Base-by-base conservation (phyloP, 371 early-diverging fungal species). In the Catenaria anguillulae region DNA sequence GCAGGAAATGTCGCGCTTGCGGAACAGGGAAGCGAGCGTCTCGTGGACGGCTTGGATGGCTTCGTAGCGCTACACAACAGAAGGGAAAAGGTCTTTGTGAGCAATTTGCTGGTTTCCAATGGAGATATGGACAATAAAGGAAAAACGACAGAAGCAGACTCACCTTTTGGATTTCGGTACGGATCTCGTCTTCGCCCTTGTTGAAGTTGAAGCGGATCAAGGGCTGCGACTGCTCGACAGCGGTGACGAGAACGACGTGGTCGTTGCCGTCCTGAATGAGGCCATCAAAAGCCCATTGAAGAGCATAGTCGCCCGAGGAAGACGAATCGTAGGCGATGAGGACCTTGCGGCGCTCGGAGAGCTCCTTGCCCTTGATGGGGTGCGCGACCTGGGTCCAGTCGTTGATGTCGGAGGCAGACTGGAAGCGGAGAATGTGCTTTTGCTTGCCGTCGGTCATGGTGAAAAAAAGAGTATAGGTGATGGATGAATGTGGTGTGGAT, bases 321-420 rank as follows among this genome's bases (percentile, higher is more conserved):
- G 58, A 58, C 37, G 36, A 5, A 34, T 58, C 58, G 58, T 58
- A 58, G 13, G 34, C 33, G 26, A 58, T 10, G 34, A 58, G 42
- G 26, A 58, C 58, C 36, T 37, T 42, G 37, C 58, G 36, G 58
- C 58, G 58, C 34, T 31, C 37, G 58, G n/a, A 24, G 1, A 58
- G 34, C 24, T 33, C 34, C 37, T 37, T 36, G 58, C 58, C 58
- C 42, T 31, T 34, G 13, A 58, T 23, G 12, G 36, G 58, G 10
- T 24, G 12, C 29, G 6, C 21, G 10, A 26, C 29, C 13, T 24
- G 10, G 29, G 29, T 29, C 40, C 17, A 5, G 40, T 5, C 40
- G 50, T 50, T 5, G 29, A 50, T 17, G 29, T 50, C 50, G 10
- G 50, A 50, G 13, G 17, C 29, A 10, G 50, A 50, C 29, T 50